Conservation (phyloP, 176 grass and related monocot genomes). For the Juncus effusus region DNA sequence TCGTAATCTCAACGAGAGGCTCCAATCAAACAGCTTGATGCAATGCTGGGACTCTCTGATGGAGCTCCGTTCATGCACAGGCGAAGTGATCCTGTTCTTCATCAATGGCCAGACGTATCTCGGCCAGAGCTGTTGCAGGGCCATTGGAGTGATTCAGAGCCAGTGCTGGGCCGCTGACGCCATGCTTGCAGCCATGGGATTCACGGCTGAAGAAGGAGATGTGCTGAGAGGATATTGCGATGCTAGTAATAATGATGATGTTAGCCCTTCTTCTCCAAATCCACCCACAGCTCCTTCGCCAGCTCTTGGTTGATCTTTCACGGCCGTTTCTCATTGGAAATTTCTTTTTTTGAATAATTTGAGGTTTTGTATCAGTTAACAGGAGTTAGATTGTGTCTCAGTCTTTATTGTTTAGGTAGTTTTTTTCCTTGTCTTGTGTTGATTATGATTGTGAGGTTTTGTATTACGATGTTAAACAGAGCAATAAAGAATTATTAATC, state of each 20-base stretch:
- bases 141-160: constrained; percentile 56
- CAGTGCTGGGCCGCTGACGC: constrained; percentile 73
- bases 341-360: constrained; percentile 9
- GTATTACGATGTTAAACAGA: too few relatives aligned
- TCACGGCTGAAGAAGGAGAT: constrained; percentile 66
- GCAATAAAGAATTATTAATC: too few relatives aligned
- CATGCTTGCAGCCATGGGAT: constrained; percentile 50
- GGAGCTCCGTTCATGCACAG: constrained; percentile 63
- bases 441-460: neutral
- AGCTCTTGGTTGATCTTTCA: constrained; percentile 12
- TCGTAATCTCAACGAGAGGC: constrained; percentile 17
- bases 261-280: neutral
- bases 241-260: constrained; percentile 4
- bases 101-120: constrained; percentile 70
- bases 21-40: constrained; percentile 35
- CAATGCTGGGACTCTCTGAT: constrained; percentile 65
- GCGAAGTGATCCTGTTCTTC: constrained; percentile 77
- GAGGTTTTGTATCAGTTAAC: neutral
- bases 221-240: constrained; percentile 61
- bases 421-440: constrained; percentile 11
- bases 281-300: neutral
- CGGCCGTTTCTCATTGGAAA: neutral
- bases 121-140: constrained; percentile 51
- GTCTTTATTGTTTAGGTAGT: neutral
- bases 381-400: neutral